These are phyloP conservation scores for Venturiaceae sp. DNA, from an alignment of 2,329 filamentous ascomycete species.

Conservation along the genomic window DNA sequence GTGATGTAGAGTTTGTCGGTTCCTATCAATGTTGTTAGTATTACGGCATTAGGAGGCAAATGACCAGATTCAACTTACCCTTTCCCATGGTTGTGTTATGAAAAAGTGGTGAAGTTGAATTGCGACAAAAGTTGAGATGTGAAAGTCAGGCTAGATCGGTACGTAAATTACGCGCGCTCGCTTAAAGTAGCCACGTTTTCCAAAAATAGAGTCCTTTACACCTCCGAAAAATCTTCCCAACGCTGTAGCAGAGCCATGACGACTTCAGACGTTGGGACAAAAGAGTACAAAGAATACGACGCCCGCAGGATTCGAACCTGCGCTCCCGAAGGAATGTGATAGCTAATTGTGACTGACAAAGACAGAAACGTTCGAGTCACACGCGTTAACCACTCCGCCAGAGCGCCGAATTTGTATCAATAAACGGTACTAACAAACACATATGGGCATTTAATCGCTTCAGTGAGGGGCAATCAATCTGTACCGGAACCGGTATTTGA, in stretches of 20 bases:
- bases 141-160: neutral
- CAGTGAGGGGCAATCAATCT: neutral
- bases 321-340: conserved; percentile 1
- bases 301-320: neutral
- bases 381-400: conserved; percentile 1
- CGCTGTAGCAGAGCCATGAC: no score
- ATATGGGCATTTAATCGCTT: neutral
- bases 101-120: neutral
- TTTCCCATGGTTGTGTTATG: neutral
- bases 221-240: no score
- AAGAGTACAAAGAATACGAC: neutral
- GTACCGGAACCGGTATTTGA: no score
- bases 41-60: neutral
- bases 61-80: neutral
- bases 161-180: neutral
- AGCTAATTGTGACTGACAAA: neutral
- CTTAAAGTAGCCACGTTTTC: neutral
- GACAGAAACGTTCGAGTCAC: neutral
- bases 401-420: neutral
- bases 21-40: conserved; percentile 7
- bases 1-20: conserved; percentile 57
- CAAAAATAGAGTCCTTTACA: conserved; percentile 3
- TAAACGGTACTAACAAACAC: no score
- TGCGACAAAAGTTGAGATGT: neutral
- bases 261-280: no score